Evolutionary conservation across 768 basidiomycete species (phyloP).

Genomic region (Pleurotus sapidus): DNA sequence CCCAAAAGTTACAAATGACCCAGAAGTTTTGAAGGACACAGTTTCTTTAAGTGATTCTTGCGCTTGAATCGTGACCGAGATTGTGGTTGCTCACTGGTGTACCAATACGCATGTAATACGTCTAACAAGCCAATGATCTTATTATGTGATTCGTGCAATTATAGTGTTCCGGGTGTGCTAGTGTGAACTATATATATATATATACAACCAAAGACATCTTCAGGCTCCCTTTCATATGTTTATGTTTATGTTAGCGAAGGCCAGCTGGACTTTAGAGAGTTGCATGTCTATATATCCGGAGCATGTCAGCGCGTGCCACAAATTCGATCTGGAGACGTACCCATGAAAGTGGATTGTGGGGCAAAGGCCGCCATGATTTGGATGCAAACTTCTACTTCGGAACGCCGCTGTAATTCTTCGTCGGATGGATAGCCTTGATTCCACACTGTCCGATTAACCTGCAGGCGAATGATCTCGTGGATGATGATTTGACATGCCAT

Average conservation of each 20-base stretch:
- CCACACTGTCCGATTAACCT: slow-evolving; percentile 24
- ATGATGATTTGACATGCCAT: slow-evolving; percentile 44
- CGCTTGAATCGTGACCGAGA: too few relatives aligned
- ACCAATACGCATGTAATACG: too few relatives aligned
- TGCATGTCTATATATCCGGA: neutral
- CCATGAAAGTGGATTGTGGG: neutral
- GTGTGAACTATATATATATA: too few relatives aligned
- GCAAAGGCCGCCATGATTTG: slow-evolving; percentile 1
- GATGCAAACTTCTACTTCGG: neutral
- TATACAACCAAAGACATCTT: too few relatives aligned
- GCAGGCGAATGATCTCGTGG: slow-evolving; percentile 33
- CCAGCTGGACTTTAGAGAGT: neutral
- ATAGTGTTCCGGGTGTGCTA: too few relatives aligned
- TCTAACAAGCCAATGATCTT: too few relatives aligned
- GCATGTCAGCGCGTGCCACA: neutral
- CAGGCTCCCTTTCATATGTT: neutral
- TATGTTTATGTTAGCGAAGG: neutral
- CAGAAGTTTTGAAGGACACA: too few relatives aligned
- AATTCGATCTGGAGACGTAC: neutral
- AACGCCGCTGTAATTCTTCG: slow-evolving; percentile 27
- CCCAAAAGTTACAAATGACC: too few relatives aligned
- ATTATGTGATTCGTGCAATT: too few relatives aligned
- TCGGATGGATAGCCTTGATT: slow-evolving; percentile 18
- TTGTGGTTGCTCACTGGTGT: too few relatives aligned
- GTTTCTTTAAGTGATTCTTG: too few relatives aligned